A percentile compares a stretch with the other conserved stretches of the same genome.
phyloP scores from a whole-genome alignment of 2,329 filamentous ascomycete species.

The Tolypocladium amazonense region DNA sequence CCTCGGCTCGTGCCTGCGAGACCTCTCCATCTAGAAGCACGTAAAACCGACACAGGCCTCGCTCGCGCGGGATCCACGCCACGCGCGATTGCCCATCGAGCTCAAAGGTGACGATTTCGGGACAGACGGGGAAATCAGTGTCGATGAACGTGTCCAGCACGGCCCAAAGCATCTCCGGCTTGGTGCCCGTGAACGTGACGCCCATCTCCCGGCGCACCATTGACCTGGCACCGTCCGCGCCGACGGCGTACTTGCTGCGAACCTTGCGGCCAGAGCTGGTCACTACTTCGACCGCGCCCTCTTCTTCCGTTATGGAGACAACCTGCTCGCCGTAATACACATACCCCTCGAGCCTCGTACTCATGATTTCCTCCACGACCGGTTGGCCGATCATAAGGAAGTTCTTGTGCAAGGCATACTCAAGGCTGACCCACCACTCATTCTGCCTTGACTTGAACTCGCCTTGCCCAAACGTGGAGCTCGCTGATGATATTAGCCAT shows the following conservation, averaged over 20 bases:
- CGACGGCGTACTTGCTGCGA: conserved; percentile 31
- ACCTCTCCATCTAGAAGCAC: conserved; percentile 34
- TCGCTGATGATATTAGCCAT: conserved; percentile 19
- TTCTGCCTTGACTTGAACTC: conserved; percentile 36
- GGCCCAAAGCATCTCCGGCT: conserved; percentile 39
- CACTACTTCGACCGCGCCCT: conserved; percentile 31
- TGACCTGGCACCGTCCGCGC: conserved; percentile 41
- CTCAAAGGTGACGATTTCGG: conserved; percentile 37
- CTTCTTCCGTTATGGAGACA: conserved; percentile 42
- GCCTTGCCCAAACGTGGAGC: conserved; percentile 34
- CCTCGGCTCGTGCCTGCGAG: conserved; percentile 25
- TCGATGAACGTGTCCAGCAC: conserved; percentile 37
- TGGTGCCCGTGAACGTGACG: conserved; percentile 32
- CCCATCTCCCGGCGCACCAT: conserved; percentile 29
- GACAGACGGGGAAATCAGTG: conserved; percentile 33
- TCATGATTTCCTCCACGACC: conserved; percentile 29
- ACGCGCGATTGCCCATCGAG: conserved; percentile 32
- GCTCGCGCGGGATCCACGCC: conserved; percentile 36
- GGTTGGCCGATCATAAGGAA: conserved; percentile 41
- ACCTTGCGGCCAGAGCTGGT: conserved; percentile 21
- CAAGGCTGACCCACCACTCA: conserved; percentile 34
- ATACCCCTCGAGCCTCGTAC: conserved; percentile 17
- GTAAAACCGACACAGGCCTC: conserved; percentile 36
- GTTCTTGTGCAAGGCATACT: conserved; percentile 33
- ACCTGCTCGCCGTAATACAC: conserved; percentile 29